A percentile compares a stretch with the other conserved stretches of the same genome.
Conservation (phyloP, 768 basidiomycete genomes). For the Rhodotorula paludigena region DNA sequence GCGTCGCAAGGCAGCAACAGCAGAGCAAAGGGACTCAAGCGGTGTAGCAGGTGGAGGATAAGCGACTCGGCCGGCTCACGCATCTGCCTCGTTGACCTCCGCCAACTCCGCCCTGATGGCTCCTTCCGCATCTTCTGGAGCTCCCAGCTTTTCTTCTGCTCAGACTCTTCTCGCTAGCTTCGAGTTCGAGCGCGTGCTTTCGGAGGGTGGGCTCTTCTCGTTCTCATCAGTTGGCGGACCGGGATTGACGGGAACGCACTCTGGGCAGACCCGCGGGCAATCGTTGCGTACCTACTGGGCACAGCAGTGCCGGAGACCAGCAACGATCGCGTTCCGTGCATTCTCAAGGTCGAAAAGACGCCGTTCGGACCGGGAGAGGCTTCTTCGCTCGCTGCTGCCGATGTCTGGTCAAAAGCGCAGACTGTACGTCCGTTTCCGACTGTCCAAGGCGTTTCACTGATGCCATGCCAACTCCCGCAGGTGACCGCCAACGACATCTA, state of each 20-base stretch:
- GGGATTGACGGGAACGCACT: slow-evolving; percentile 51
- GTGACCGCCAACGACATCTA: slow-evolving; percentile 37
- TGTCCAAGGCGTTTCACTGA: too few relatives aligned
- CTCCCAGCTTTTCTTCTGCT: slow-evolving; percentile 16
- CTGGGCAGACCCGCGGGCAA: slow-evolving; percentile 57
- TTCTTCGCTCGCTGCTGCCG: slow-evolving; percentile 48
- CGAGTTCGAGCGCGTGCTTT: slow-evolving; percentile 51
- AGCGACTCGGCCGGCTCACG: too few relatives aligned
- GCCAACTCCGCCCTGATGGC: slow-evolving; percentile 2
- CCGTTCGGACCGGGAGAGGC: slow-evolving; percentile 53
- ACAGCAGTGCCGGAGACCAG: slow-evolving; percentile 49
- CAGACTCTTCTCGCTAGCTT: slow-evolving; percentile 47
- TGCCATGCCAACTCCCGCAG: background rate
- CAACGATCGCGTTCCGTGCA: slow-evolving; percentile 52
- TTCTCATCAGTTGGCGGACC: slow-evolving; percentile 46
- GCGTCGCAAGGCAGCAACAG: too few relatives aligned
- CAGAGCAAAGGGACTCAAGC: too few relatives aligned
- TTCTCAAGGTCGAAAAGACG: slow-evolving; percentile 74
- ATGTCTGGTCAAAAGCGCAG: slow-evolving; percentile 46
- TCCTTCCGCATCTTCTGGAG: background rate
- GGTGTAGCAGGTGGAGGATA: too few relatives aligned
- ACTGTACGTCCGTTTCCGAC: slow-evolving; percentile 57
- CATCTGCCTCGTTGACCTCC: too few relatives aligned
- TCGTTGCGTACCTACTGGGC: slow-evolving; percentile 65
- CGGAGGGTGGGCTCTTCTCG: slow-evolving; percentile 39